Base-by-base conservation (phyloP, 2,329 filamentous ascomycete species). In the Nemania diffusa region DNA sequence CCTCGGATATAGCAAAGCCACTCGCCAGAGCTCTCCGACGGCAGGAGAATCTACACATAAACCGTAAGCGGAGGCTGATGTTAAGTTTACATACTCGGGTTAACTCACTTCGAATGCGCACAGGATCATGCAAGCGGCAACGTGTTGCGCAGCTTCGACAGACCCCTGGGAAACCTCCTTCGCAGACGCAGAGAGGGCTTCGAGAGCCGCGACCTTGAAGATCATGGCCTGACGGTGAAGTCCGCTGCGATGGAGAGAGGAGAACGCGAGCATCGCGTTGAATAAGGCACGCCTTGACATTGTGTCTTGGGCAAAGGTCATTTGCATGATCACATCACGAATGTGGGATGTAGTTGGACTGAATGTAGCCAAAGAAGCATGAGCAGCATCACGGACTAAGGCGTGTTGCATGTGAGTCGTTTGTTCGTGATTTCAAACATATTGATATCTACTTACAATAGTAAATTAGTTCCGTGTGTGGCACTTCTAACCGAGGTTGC, bases 121-220 rank as follows among this genome's bases (percentile, higher is more conserved):
- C 1, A 78, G 65, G 6, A 77, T 59, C 76, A 78, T 78, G n/a
- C 69, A 75, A 2, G 76, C 68, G 15, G 76, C 74, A 9, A 77
- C 67, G 46, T 78, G 77, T 20, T 75, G 76, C 20, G 72, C 59
- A 11, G 74, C 74, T 68, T 70, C 68, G 1, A 58, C n/a, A 2
- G 61, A 29, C 3, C 71, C 62, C 8, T 59, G 61, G 3, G 64
- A 42, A 3, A 57, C 71, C 29, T 64, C 63, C 7, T 70, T 63
- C 6, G 74, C 69, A 11, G 72, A 73, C 22, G 64, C 64, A 9
- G 72, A 67, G 8, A 78, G 69, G 3, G 63, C 65, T 1, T 61
- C 53, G 1, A 78, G 69, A 0, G 76, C 72, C 2, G 69, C 50
- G 27, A 77, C 61, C 50, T 78, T 78, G 26, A 78, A 58, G 24